A percentile compares a stretch with the other conserved stretches of the same genome.
These are phyloP conservation scores for Sporothrix brunneoviolacea DNA, from an alignment of 2,329 filamentous ascomycete genomes.

Conservation along the genomic window DNA sequence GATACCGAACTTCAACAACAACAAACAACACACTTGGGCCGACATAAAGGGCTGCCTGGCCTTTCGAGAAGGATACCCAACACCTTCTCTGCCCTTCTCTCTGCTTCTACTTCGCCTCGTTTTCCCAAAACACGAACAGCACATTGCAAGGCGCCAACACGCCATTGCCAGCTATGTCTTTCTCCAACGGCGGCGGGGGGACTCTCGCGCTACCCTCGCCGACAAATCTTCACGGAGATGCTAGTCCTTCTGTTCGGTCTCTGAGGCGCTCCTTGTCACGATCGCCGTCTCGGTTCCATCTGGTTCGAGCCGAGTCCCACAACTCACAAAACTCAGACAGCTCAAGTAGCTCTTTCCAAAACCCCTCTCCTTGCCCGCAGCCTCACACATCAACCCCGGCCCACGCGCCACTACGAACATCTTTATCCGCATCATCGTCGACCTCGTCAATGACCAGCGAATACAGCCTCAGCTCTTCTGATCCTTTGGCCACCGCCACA, in stretches of 20 bases:
- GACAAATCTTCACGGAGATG: conserved; percentile 73
- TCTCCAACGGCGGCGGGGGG: conserved; percentile 57
- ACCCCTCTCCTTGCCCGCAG: conserved; percentile 42
- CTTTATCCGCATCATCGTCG: conserved; percentile 10
- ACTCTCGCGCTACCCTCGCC: conserved; percentile 84
- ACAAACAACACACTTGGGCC: neutral
- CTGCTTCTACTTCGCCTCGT: neutral
- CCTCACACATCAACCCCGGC: conserved; percentile 17
- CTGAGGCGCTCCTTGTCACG: conserved; percentile 82
- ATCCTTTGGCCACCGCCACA: conserved; percentile 10
- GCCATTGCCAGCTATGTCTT: conserved; percentile 41
- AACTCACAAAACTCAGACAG: conserved; percentile 41
- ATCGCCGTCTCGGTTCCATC: conserved; percentile 84
- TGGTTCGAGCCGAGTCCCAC: conserved; percentile 46
- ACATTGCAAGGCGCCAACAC: too few relatives aligned
- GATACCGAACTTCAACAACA: neutral
- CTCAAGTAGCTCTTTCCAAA: conserved; percentile 51
- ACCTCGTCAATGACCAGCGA: conserved; percentile 12
- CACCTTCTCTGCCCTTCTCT: neutral
- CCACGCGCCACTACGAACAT: conserved; percentile 4
- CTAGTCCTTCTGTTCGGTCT: conserved; percentile 70
- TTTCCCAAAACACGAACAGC: too few relatives aligned
- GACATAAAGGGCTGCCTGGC: neutral
- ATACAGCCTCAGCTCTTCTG: conserved; percentile 8
- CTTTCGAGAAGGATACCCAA: neutral